Percentiles rank a stretch among this genome's conserved stretches.
Evolutionary conservation across 139 green algal species (phyloP).

Genomic region (Chlorella sp.): DNA sequence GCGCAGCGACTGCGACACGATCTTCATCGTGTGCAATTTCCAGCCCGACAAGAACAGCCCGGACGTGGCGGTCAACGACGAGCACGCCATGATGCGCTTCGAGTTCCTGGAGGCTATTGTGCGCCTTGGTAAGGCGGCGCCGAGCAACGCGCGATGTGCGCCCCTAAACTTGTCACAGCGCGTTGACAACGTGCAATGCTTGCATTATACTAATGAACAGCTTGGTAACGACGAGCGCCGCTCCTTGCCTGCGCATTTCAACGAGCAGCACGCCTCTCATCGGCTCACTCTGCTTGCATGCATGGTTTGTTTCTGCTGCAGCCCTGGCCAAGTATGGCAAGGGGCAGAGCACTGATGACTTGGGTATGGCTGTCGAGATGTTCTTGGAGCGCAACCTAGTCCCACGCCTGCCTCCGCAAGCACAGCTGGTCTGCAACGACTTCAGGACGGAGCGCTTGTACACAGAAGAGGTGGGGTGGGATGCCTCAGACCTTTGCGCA

Average conservation of each 20-base stretch:
- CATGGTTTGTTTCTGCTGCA: no score
- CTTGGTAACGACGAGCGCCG: no score
- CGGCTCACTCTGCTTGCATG: no score
- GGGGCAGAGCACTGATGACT: conserved; percentile 46
- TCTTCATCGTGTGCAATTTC: conserved; percentile 82
- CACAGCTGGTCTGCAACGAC: conserved; percentile 35
- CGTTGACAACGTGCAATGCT: no score
- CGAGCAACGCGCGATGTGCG: no score
- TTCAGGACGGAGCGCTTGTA: conserved; percentile 66
- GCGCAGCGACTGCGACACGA: conserved; percentile 75
- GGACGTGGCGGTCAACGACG: conserved; percentile 44
- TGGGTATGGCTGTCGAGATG: conserved; percentile 48
- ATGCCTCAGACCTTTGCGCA: no score
- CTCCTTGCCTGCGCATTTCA: no score
- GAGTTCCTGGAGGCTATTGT: conserved; percentile 68
- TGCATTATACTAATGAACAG: no score
- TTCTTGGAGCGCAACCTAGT: conserved; percentile 58
- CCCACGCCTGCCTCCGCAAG: conserved; percentile 4
- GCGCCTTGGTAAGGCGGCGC: no score
- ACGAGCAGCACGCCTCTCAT: no score
- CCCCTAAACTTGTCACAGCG: no score
- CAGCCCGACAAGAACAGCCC: conserved; percentile 60
- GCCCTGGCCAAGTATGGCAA: conserved; percentile 74
- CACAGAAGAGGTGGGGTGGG: conserved; percentile 62
- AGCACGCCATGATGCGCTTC: conserved; percentile 66